Percentiles rank a stretch among this genome's conserved stretches.
phyloP scores from a whole-genome alignment of 176 grass and related monocot species.

The Carex myosuroides region DNA sequence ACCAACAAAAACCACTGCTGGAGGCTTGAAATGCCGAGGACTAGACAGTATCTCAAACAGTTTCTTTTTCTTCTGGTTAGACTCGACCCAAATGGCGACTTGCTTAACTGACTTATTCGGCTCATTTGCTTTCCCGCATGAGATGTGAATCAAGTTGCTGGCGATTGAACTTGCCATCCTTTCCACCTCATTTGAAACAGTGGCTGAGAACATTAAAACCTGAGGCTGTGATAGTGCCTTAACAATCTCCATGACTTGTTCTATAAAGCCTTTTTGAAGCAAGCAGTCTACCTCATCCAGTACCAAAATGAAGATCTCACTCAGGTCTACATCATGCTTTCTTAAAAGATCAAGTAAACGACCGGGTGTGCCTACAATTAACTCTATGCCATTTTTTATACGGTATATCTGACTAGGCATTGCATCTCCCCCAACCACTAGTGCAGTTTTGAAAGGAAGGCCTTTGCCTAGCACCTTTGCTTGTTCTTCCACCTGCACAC shows the following conservation, averaged over 20 bases:
- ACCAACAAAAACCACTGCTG: constrained; percentile 79
- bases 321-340: constrained; percentile 60
- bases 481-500: constrained; percentile 85
- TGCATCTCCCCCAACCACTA: constrained; percentile 82
- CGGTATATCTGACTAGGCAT: constrained; percentile 74
- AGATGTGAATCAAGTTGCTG: constrained; percentile 55
- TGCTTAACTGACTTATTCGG: constrained; percentile 78
- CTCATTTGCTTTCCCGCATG: constrained; percentile 49
- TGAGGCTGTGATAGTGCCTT: constrained; percentile 64
- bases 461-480: constrained; percentile 83
- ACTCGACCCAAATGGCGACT: constrained; percentile 85
- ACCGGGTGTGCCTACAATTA: constrained; percentile 88
- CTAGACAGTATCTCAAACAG: constrained; percentile 87
- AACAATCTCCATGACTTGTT: constrained; percentile 78
- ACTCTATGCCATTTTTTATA: constrained; percentile 65
- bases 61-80: constrained; percentile 90
- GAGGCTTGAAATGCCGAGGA: constrained; percentile 72
- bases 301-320: constrained; percentile 60
- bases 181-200: constrained; percentile 59
- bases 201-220: constrained; percentile 84
- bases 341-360: constrained; percentile 83
- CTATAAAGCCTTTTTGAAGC: constrained; percentile 66
- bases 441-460: constrained; percentile 85
- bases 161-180: constrained; percentile 50
- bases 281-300: constrained; percentile 87